Evolutionary conservation across 768 basidiomycete species (phyloP), one percentile per base, ranked within the genome.

Genomic region (Suillus cothurnatus): DNA sequence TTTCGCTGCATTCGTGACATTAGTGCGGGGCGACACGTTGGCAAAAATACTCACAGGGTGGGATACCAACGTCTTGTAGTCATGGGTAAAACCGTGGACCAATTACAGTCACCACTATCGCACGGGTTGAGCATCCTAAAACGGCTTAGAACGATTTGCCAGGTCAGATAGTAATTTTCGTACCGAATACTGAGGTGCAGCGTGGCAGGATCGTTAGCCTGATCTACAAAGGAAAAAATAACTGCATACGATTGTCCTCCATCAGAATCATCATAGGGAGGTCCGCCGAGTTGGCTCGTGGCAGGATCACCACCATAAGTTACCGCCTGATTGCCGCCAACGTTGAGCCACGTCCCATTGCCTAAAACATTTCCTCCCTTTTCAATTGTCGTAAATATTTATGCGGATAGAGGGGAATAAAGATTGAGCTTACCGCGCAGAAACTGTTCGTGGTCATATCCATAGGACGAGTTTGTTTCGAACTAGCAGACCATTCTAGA

Each of bases 301-400:
- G 84, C 82, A 3, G 78, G 69, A n/a, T n/a, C n/a, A 5, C 90
- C 91, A 5, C 87, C 88, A 58, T 77, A 85, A 1, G 84, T 86
- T 57, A 92, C 85, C 2, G 85, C 90, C 74, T 90, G 86, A 70
- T 86, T 82, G 0, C 92, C 92, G 45, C 93, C 92, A 53, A 92
- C 85, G 67, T 90, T 92, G 28, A 92, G 71, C 92, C 91, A 94
- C 4, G 89, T 90, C 19, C 93, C 93, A 73, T 94, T 90, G 0
- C 87, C 92, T 61, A 93, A 78, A 1, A 88, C 88, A 58, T 67
- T 70, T 15, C 79, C 80, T 3, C 78, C 78, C 74, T 77, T 41
- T 34, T 11, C 6, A 21, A 43, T 41, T 41, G 23, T 34, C 19
- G 26, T 32, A 15, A 23, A 55, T 45, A 66, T n/a, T 36, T 19